Conservation (phyloP, 2,329 filamentous ascomycete genomes). For the Stagonosporopsis tanaceti region DNA sequence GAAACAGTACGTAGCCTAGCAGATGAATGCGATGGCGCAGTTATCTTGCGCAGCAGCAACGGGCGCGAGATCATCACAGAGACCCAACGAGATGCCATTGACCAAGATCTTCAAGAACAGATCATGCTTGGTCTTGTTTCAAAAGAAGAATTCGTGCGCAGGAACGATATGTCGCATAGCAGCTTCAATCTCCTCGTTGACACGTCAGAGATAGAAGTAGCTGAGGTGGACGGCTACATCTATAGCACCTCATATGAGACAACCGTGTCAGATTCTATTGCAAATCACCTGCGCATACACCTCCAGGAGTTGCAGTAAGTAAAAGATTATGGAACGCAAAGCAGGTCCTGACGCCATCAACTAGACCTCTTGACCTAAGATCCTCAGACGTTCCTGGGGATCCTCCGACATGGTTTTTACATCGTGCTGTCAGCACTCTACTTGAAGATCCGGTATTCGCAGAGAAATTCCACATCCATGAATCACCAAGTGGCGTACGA, state of each 20-base stretch:
- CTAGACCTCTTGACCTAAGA: constrained; percentile 16
- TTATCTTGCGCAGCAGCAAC: constrained; percentile 38
- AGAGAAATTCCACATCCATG: constrained; percentile 27
- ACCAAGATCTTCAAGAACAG: constrained; percentile 17
- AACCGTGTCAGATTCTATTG: constrained; percentile 16
- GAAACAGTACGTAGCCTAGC: constrained; percentile 31
- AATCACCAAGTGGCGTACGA: constrained; percentile 19
- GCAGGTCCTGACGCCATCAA: background rate
- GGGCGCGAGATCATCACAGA: constrained; percentile 34
- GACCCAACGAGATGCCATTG: constrained; percentile 29
- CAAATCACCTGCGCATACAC: constrained; percentile 18
- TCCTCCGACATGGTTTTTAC: constrained; percentile 39
- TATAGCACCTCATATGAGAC: constrained; percentile 28
- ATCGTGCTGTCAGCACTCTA: constrained; percentile 19
- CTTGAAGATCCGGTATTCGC: constrained; percentile 16
- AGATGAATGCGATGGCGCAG: constrained; percentile 19
- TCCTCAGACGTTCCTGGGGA: constrained; percentile 29
- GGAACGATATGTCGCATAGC: constrained; percentile 33
- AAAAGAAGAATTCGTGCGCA: constrained; percentile 28
- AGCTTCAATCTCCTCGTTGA: constrained; percentile 34
- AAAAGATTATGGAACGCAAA: background rate
- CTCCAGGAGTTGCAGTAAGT: constrained; percentile 29
- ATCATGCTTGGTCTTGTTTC: constrained; percentile 24
- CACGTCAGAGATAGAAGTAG: constrained; percentile 18
- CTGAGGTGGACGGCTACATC: constrained; percentile 29